Percentiles rank a stretch among this genome's conserved stretches.
These are phyloP conservation scores for Gossypium schwendimanii DNA, from an alignment of 441 rosid species.

Conservation along the genomic window DNA sequence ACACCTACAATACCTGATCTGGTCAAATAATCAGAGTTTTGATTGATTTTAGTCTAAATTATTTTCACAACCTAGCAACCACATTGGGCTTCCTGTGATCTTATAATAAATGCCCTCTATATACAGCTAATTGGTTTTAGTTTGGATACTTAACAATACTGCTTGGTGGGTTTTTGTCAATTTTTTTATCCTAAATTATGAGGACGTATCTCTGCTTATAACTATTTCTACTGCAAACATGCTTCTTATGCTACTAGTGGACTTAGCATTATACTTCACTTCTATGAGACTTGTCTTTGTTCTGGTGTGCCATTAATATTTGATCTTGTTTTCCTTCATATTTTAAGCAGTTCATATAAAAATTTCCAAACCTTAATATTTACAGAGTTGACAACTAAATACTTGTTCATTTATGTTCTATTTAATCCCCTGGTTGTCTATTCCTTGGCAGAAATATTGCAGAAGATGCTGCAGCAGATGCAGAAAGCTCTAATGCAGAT, in stretches of 20 bases:
- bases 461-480: conserved; percentile 44
- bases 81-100: no score
- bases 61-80: neutral
- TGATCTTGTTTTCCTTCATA: neutral
- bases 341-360: neutral
- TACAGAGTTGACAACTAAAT: neutral
- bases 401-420: neutral
- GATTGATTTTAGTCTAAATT: neutral
- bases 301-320: neutral
- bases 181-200: neutral
- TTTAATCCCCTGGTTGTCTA: neutral
- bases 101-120: no score
- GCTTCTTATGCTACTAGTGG: neutral
- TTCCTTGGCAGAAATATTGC: conserved; percentile 47
- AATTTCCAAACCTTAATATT: neutral
- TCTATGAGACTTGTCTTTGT: neutral
- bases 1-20: neutral
- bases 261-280: neutral
- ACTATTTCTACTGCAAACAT: neutral
- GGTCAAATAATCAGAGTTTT: neutral
- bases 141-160: no score
- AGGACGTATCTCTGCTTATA: neutral
- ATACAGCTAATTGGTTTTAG: no score
- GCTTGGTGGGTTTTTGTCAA: no score
- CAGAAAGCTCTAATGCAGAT: conserved; percentile 52